Evolutionary conservation across 345 rosid species (phyloP), one percentile per base, ranked within the genome.

Genomic region (Corchorus olitorius): DNA sequence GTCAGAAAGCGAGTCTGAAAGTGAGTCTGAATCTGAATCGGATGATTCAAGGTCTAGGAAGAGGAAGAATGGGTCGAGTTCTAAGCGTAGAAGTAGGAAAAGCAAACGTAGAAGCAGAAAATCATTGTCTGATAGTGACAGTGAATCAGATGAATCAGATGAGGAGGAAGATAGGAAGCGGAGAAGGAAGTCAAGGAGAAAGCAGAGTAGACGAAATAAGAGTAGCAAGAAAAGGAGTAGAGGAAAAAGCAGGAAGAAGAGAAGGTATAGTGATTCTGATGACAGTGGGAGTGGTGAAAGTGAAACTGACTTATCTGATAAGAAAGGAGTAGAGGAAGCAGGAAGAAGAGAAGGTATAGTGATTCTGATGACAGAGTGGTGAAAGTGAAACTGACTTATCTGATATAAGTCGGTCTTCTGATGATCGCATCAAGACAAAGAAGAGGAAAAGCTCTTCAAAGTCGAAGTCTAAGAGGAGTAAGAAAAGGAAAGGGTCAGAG

Each of bases 141-240:
- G 83, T 50, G 91, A 84, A 59, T 81, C 89, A 13, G 89, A 77
- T 70, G 84, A 83, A 35, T 83, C 89, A 0, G 92, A 81, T 27
- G 86, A 76, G 37, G 89, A 82, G 74, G 84, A 78, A 56, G 87
- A 83, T 75, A 56, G 86, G 68, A 88, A 74, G 16, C 50, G 86
- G 33, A 86, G 82, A 17, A 86, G 77, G 84, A 87, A 81, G 66
- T 83, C 82, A 35, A 83, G 76, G 64, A 81, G 64, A 60, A 72
- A 70, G 72, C 73, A 22, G 59, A 86, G 83, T 54, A 83, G 83
- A 73, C 70, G 78, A 27, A 81, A 82, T 4, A 77, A 78, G 33
- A 84, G 64, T 39, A 79, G 80, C 61, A 87, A 61, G 72, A 83
- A 79, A 39, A 85, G 73, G 16, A 62, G 85, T 68, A 73, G 76